Percentiles rank a stretch among this genome's conserved stretches.
These are phyloP conservation scores for Cardamine chenopodiifolia DNA, from an alignment of 345 rosid genomes.

Conservation along the genomic window DNA sequence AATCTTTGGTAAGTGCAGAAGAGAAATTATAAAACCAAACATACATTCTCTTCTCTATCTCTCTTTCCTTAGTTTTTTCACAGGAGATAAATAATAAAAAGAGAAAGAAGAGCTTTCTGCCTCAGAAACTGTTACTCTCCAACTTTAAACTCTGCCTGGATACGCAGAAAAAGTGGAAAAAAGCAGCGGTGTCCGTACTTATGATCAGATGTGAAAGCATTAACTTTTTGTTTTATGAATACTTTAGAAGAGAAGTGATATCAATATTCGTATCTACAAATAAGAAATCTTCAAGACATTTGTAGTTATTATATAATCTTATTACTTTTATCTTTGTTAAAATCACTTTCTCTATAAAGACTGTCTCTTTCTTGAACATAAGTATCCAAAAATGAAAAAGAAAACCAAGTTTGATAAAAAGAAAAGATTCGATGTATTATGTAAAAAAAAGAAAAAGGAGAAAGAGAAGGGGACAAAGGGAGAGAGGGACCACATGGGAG, in stretches of 20 bases:
- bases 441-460: conserved; percentile 12
- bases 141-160: conserved; percentile 14
- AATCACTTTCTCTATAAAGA: neutral
- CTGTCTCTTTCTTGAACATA: conserved; percentile 7
- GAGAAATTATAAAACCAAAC: conserved; percentile 27
- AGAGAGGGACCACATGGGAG: conserved; percentile 43
- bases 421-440: conserved; percentile 18
- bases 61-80: conserved; percentile 11
- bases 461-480: conserved; percentile 30
- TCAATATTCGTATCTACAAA: conserved; percentile 11
- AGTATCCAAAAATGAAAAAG: conserved; percentile 26
- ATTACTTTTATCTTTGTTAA: neutral
- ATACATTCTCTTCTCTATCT: conserved; percentile 31
- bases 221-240: neutral
- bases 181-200: conserved; percentile 5
- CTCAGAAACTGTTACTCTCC: conserved; percentile 24
- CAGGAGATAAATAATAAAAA: conserved; percentile 12
- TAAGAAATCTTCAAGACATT: neutral
- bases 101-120: conserved; percentile 24
- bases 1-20: conserved; percentile 14
- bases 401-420: neutral
- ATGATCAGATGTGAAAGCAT: conserved; percentile 9
- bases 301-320: neutral
- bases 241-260: neutral
- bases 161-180: neutral